A percentile compares a stretch with the other conserved stretches of the same genome.
phyloP scores from a whole-genome alignment of 2,329 filamentous ascomycete genomes.

The Metarhizium humberi region DNA sequence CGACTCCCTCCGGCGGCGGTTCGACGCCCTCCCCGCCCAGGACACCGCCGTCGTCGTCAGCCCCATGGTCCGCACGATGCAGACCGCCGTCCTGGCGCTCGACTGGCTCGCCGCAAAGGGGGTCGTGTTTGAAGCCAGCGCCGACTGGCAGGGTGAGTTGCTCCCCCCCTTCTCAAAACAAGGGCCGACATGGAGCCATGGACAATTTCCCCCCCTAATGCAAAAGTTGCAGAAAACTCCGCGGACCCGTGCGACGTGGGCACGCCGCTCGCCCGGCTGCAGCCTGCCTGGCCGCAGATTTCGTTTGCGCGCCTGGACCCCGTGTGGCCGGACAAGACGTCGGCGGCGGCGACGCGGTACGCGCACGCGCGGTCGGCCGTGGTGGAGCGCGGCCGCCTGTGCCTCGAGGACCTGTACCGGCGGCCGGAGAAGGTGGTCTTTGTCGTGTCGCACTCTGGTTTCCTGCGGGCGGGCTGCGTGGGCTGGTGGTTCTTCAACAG shows the following conservation, averaged over 20 bases:
- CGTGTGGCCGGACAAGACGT: conserved; percentile 54
- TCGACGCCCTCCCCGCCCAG: conserved; percentile 19
- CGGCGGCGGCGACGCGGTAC: conserved; percentile 34
- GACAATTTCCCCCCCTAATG: neutral
- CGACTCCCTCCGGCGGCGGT: conserved; percentile 29
- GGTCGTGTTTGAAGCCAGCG: conserved; percentile 45
- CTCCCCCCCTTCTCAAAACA: too few relatives aligned
- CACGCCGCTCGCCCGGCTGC: conserved; percentile 27
- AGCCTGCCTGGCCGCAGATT: conserved; percentile 42
- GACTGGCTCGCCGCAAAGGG: conserved; percentile 48
- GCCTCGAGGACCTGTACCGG: conserved; percentile 37
- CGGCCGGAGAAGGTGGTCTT: conserved; percentile 53
- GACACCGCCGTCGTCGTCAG: conserved; percentile 48
- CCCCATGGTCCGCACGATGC: conserved; percentile 55
- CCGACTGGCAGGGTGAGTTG: conserved; percentile 52
- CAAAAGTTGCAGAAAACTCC: conserved; percentile 35
- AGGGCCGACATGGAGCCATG: neutral
- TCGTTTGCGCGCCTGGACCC: conserved; percentile 50
- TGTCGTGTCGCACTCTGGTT: conserved; percentile 57
- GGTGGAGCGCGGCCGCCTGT: conserved; percentile 42
- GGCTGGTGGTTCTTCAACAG: conserved; percentile 50
- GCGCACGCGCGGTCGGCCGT: conserved; percentile 43
- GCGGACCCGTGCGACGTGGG: conserved; percentile 54
- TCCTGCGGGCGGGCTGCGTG: conserved; percentile 47
- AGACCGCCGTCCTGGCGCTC: conserved; percentile 50